Base-by-base conservation (phyloP, 78 protist genomes). In the Capsaspora owczarzaki region DNA sequence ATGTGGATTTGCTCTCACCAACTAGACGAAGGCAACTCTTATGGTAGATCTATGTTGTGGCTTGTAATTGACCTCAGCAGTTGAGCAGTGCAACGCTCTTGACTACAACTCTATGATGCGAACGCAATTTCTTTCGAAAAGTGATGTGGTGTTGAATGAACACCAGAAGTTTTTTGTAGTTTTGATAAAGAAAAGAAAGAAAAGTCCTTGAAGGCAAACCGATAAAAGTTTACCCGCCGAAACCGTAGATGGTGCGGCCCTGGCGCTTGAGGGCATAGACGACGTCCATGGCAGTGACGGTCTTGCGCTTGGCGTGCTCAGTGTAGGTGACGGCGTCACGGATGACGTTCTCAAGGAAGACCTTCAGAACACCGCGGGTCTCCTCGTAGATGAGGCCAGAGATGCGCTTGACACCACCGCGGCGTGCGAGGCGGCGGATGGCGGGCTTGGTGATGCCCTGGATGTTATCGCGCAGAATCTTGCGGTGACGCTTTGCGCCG, bases 361-460 rank as follows among this genome's bases (percentile, higher is more conserved):
- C 63, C 88, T 92, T 92, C 80, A 95, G 91, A 46, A 95, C 98
- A 46, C 79, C 80, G 74, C 98, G 89, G 74, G 94, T 93, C 85
- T 95, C 98, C 83, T 95, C 98, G 92, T 95, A 95, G 88, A 95
- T 95, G 82, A 92, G 94, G 80, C 92, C 93, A 2, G 93, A 89
- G 87, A 94, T 94, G 75, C 97, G 95, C 91, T 94, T 94, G 82
- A 94, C 97, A 85, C 96, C 96, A 69, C 96, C 96, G 60, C 96
- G 87, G 37, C 96, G 87, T 10, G 98, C 98, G 23, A 95, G 87
- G 72, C 98, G 93, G 43, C 98, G 90, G 79, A 95, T 95, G 53
- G 98, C 98, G 68, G 98, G 98, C 89, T 93, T 93, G 87, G 98
- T 95, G 83, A 95, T 93, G 70, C 96, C 96, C 86, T 74, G 89